Evolutionary conservation across 2,329 filamentous ascomycete genomes (phyloP).

Genomic region (Monilinia aucupariae): DNA sequence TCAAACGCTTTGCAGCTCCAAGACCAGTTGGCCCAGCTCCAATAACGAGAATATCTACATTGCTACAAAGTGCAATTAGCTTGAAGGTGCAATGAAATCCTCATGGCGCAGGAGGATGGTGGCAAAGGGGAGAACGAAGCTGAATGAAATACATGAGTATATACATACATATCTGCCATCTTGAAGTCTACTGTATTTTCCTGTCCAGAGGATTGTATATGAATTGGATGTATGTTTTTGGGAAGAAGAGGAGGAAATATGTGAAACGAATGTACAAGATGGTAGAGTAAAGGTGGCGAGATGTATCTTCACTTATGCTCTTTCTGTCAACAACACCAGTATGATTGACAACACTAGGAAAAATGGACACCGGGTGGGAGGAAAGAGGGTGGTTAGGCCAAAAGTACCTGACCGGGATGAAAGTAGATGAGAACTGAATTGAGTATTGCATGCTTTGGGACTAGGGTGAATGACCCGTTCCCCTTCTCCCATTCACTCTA

Average conservation of each 20-base stretch:
- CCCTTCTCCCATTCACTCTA: not conserved
- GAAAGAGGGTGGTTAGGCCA: not conserved
- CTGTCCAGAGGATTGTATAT: not conserved
- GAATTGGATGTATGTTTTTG: not conserved
- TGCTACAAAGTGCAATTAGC: conserved; percentile 41
- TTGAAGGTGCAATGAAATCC: not conserved
- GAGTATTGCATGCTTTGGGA: not conserved
- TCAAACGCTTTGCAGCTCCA: conserved; percentile 93
- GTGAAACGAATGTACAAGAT: not conserved
- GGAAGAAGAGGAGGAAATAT: not conserved
- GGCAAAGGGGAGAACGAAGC: not conserved
- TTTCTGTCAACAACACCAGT: not conserved
- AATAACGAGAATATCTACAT: conserved; percentile 96
- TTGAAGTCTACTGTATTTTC: not conserved
- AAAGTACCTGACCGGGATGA: conserved; percentile 1
- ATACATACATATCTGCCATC: conserved; percentile 21
- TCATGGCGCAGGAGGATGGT: not conserved
- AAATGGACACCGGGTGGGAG: not conserved
- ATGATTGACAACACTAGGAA: not conserved
- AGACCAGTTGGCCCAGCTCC: conserved; percentile 96
- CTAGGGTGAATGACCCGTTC: not conserved
- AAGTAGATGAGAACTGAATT: not conserved
- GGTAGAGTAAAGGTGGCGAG: conserved; percentile 4
- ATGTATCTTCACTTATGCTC: not conserved
- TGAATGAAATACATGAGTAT: not conserved